Evolutionary conservation across 2,329 filamentous ascomycete genomes (phyloP).

Genomic region (Pyrenophora tritici-repentis): DNA sequence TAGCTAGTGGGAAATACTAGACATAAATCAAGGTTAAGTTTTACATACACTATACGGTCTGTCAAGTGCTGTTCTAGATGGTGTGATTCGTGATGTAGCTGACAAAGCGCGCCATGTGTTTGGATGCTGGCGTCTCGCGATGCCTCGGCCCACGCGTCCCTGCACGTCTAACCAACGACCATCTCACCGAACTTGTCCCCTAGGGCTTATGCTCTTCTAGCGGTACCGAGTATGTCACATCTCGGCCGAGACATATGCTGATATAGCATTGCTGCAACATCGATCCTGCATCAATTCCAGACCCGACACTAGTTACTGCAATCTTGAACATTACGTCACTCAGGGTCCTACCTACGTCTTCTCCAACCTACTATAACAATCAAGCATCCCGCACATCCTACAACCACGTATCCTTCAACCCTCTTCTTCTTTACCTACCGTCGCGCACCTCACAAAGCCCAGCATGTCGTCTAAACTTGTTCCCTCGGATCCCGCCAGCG

Average conservation of each 20-base stretch:
- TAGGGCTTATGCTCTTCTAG: not conserved
- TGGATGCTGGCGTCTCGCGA: constrained; percentile 5
- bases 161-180: constrained; percentile 9
- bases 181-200: not conserved
- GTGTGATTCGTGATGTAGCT: constrained; percentile 13
- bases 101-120: constrained; percentile 17
- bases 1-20: constrained; percentile 5
- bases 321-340: constrained; percentile 32
- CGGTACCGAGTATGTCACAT: not conserved
- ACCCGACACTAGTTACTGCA: not conserved
- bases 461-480: constrained; percentile 49
- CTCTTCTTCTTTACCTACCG: not conserved
- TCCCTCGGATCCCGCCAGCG: constrained; percentile 71
- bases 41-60: not conserved
- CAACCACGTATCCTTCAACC: not conserved
- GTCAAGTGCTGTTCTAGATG: constrained; percentile 18
- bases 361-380: constrained; percentile 7
- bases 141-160: constrained; percentile 15
- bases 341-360: constrained; percentile 29
- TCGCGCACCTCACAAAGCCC: constrained; percentile 1
- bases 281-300: not conserved
- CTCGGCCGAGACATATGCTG: constrained; percentile 16
- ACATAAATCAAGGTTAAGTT: not conserved
- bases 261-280: too few species aligned
- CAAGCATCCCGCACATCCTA: constrained; percentile 7